These are phyloP conservation scores for Przewalskia tangutica DNA, from an alignment of 257 asterid species.

Conservation along the genomic window DNA sequence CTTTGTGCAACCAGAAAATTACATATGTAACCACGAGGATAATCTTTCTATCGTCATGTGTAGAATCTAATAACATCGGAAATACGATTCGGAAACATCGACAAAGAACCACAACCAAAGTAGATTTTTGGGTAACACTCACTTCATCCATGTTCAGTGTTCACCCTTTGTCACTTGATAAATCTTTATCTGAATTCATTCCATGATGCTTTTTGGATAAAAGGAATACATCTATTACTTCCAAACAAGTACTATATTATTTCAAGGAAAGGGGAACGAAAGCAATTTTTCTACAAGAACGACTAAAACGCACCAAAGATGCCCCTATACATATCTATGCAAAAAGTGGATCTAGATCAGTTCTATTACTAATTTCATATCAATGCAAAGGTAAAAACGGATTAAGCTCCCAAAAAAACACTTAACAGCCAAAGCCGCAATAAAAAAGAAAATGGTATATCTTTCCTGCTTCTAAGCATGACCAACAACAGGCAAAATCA, in stretches of 20 bases:
- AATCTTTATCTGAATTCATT: neutral
- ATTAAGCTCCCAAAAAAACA: neutral
- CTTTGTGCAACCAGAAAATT: neutral
- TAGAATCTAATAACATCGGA: neutral
- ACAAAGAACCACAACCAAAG: neutral
- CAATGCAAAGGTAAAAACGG: neutral
- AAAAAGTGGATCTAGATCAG: neutral
- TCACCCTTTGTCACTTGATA: neutral
- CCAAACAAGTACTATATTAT: neutral
- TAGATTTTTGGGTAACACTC: neutral
- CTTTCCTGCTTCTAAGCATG: neutral
- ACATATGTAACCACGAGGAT: neutral
- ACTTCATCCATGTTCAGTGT: neutral
- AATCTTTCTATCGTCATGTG: neutral
- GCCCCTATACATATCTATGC: neutral
- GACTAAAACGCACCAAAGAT: neutral
- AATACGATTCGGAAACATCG: neutral
- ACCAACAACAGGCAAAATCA: neutral
- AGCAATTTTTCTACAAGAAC: neutral
- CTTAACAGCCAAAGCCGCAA: neutral
- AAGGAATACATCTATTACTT: neutral
- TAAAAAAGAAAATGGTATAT: neutral
- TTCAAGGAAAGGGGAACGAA: neutral
- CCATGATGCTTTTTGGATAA: neutral
- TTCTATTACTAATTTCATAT: neutral